Base-by-base conservation (phyloP, 495 filamentous ascomycete genomes). In the Extremus antarcticus region DNA sequence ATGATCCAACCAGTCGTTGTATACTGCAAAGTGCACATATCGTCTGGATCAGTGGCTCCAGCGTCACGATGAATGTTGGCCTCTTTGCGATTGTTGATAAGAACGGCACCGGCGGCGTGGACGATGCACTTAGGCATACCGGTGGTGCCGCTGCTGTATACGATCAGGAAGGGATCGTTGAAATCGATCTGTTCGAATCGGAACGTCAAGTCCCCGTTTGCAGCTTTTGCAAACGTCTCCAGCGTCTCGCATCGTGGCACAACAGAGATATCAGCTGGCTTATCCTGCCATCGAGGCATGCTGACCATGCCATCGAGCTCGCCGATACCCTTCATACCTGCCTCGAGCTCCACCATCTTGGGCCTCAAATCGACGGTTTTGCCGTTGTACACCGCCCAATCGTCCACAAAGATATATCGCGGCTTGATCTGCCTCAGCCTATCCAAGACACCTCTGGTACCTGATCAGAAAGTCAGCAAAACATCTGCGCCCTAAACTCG, bases 91-190 rank as follows among this genome's bases (percentile, higher is more conserved):
- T 66, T 66, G 59, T 74, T 82, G 38, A 87, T 58, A 32, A 84
- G 55, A 11, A 76, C 70, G 0, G 82, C 83, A 19, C 85, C 85
- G 11, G 77, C 72, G 0, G 77, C 80, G 66, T 89, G 85, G 7
- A 86, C 82, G 58, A 89, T 87, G 50, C 82, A 85, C 66, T 89
- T 89, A 23, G 85, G 85, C 48, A 73, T 78, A 24, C 85, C 85
- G 0, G 85, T 88, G 8, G 84, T 88, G 9, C 85, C 85, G 4
- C 76, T 81, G 1, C 79, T 83, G 68, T 86, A 88, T 43, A 82
- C 84, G 47, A 89, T 75, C 32, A 87, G 70, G 68, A 86, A 82
- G 13, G 85, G 85, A 58, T 87, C 83, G 46, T 76, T 67, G 64
- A 88, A 89, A 25, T 67, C 73, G 11, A 85, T 70, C 43, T 78